Evolutionary conservation across 352 stramenopile species (phyloP), one percentile per base, ranked within the genome.

Genomic region (Albugo candida): DNA sequence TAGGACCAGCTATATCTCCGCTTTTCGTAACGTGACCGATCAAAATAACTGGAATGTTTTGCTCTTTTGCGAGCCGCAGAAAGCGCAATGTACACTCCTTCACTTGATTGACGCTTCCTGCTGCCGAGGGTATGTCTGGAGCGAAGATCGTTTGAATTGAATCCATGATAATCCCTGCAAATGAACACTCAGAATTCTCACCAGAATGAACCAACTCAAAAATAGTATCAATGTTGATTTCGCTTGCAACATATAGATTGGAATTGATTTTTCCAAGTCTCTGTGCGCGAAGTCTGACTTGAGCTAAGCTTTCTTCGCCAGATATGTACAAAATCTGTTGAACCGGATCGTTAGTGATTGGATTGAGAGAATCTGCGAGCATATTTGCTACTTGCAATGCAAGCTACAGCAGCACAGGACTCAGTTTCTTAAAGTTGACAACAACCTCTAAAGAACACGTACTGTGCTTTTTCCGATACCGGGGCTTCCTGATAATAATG

Each of bases 1-100:
- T 92, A 2, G 94, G 94, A 12, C 94, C 94, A 11, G 93, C 93
- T 13, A 98, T 95, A 54, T 96, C 85, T 34, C 93, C 93, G 54
- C 64, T 85, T 65, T 98, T 98, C 16, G 92, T 98, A 11, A 98
- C 91, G 60, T 98, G 94, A 14, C 94, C 93, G 18, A 98, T 88
- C 10, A 97, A 48, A 5, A 98, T 65, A 21, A 98, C 89, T 0
- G 93, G 83, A 12, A 97, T 73, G 13, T 79, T 70, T 27, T 58
- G 71, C 35, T 77, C 76, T 65, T 98, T 98, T 13, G 93, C 92
- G 11, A 97, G 62, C 5, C 88, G 73, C 38, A 98, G 58, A 18
- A 98, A 70, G 13, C 93, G 73, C 42, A 87, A 69, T 20, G 93
- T 95, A 59, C 83, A 97, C 64, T 97, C 93, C 45, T 95, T 91